Evolutionary conservation across 2,329 filamentous ascomycete species (phyloP).

Genomic region (Sporothrix humicola): DNA sequence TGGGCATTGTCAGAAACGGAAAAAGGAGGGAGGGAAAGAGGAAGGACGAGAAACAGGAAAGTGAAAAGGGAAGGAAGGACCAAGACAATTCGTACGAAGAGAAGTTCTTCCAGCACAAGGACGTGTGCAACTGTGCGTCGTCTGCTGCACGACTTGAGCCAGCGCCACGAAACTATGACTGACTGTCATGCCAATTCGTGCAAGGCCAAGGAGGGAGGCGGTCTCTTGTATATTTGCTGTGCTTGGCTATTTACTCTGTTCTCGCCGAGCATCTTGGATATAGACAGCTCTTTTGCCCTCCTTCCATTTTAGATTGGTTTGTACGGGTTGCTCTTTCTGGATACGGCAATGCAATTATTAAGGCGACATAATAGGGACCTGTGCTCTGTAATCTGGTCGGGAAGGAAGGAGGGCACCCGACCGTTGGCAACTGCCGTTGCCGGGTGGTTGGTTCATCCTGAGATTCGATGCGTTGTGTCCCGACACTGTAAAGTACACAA

Average conservation of each 20-base stretch:
- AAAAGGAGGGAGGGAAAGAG: not conserved
- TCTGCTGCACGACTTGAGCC: conserved; percentile 18
- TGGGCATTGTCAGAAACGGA: not conserved
- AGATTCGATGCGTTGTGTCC: not conserved
- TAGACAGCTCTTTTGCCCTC: not conserved
- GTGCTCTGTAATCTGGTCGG: not conserved
- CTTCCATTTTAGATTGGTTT: not conserved
- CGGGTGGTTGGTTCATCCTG: conserved; percentile 2
- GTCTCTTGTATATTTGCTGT: not conserved
- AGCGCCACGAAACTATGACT: conserved; percentile 18
- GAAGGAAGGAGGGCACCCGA: not conserved
- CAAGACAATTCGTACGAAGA: conserved; percentile 22
- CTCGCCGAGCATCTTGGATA: not conserved
- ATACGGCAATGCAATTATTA: not conserved
- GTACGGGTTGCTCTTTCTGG: not conserved
- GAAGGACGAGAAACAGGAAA: conserved; percentile 1
- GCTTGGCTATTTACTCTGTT: not conserved
- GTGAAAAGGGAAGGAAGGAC: conserved; percentile 22
- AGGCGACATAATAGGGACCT: not conserved
- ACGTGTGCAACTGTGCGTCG: conserved; percentile 6
- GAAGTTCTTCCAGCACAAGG: conserved; percentile 22
- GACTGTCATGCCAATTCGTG: conserved; percentile 12
- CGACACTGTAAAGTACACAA: not conserved
- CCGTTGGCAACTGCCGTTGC: conserved; percentile 22
- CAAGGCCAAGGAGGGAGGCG: not conserved